phyloP scores from a whole-genome alignment of 129 eudicot genomes.

The Flaveria sonorensis region DNA sequence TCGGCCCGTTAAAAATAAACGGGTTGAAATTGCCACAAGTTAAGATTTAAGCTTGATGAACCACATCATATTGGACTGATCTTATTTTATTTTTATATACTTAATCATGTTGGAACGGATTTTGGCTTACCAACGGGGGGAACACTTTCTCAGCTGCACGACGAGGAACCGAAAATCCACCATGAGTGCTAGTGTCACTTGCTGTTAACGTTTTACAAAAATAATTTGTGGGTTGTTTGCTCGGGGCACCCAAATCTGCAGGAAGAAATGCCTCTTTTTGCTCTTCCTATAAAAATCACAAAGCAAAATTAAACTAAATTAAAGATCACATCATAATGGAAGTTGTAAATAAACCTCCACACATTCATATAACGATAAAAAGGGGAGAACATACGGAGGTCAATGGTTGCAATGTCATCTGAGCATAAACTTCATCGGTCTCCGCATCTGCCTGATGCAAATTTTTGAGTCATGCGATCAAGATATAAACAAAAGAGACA shows the following conservation, averaged over 20 bases:
- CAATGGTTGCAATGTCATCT: conserved; percentile 90
- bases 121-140: conserved; percentile 67
- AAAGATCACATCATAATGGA: not conserved
- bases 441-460: conserved; percentile 81
- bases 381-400: conserved; percentile 54
- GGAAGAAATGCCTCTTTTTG: conserved; percentile 85
- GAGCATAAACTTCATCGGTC: conserved; percentile 93
- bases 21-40: not conserved
- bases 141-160: conserved; percentile 97
- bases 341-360: not conserved
- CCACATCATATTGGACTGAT: not conserved
- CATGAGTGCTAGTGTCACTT: conserved; percentile 97
- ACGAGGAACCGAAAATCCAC: conserved; percentile 98
- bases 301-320: not conserved
- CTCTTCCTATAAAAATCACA: conserved; percentile 57
- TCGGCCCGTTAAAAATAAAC: not conserved
- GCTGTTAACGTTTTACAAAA: conserved; percentile 92
- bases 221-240: conserved; percentile 91
- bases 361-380: not conserved
- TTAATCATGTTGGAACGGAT: not conserved
- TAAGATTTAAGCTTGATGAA: not conserved
- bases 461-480: conserved; percentile 23
- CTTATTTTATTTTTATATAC: not conserved
- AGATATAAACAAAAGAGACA: not conserved
- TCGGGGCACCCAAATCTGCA: conserved; percentile 69